A percentile compares a stretch with the other conserved stretches of the same genome.
Evolutionary conservation across 192 early-diverging fungal species (phyloP).

Genomic region (Paraglomus brasilianum): DNA sequence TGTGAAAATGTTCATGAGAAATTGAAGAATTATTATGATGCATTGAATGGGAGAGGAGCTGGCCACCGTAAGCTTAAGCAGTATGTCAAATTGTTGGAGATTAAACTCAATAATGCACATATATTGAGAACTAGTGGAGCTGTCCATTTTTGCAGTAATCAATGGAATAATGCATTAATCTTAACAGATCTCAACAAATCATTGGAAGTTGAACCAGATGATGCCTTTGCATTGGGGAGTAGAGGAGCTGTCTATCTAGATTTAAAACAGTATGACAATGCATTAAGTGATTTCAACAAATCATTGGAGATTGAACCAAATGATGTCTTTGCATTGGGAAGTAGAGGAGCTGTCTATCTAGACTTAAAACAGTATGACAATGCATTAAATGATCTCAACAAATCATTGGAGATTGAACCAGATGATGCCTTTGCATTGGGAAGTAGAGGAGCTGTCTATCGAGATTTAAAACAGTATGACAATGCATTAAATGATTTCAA

Average conservation of each 20-base stretch:
- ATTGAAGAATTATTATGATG: too few species aligned
- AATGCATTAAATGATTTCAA: neutral
- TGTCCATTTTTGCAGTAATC: too few species aligned
- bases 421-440: neutral
- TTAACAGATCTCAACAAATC: neutral
- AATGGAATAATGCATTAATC: neutral
- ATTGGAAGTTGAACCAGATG: neutral
- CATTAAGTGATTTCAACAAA: neutral
- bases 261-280: conserved; percentile 2
- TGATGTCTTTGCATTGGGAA: neutral
- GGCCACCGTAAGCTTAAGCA: too few species aligned
- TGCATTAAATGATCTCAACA: neutral
- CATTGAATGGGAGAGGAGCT: too few species aligned
- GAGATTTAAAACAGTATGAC: neutral
- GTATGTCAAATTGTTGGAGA: too few species aligned
- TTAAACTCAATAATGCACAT: too few species aligned
- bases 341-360: neutral
- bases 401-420: neutral
- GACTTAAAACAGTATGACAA: neutral
- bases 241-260: conserved; percentile 1
- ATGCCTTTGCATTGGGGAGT: neutral
- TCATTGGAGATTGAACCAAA: neutral
- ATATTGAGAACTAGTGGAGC: too few species aligned
- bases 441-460: neutral
- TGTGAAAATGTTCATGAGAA: too few species aligned